These are phyloP conservation scores for Apiospora saccharicola DNA, from an alignment of 2,329 filamentous ascomycete species.

Conservation along the genomic window DNA sequence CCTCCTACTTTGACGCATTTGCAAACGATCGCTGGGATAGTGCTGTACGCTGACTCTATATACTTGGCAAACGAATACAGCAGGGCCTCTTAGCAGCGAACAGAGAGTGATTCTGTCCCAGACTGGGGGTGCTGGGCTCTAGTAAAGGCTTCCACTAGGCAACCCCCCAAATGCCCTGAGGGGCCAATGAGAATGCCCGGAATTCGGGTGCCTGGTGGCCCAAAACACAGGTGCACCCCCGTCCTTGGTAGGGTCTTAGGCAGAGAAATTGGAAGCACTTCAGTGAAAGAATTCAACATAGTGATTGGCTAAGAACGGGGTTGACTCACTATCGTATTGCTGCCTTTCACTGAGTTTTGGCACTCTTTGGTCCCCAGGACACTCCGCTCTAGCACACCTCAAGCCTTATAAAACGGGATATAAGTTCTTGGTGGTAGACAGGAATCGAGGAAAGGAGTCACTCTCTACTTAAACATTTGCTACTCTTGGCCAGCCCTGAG, in stretches of 20 bases:
- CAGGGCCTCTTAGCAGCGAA: no score
- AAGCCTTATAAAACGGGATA: neutral
- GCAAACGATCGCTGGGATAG: neutral
- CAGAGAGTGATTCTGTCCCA: no score
- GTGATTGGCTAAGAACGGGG: neutral
- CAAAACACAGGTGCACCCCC: neutral
- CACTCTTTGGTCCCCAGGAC: neutral
- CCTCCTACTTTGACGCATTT: neutral
- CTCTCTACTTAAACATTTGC: neutral
- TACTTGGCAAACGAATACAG: no score
- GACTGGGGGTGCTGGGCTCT: neutral
- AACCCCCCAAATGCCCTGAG: neutral
- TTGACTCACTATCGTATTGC: slow-evolving; percentile 6
- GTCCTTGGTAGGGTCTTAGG: neutral
- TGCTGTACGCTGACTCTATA: neutral
- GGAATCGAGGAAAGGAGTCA: neutral
- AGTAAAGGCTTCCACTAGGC: neutral
- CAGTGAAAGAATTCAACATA: neutral
- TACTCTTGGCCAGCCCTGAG: neutral
- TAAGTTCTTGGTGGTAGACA: neutral
- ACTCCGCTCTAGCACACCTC: neutral
- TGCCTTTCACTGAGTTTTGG: neutral
- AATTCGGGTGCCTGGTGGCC: neutral
- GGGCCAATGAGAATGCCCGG: neutral
- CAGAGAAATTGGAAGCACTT: neutral